Base-by-base conservation (phyloP, 805 yeast species). In the Starmerella asiatica region DNA sequence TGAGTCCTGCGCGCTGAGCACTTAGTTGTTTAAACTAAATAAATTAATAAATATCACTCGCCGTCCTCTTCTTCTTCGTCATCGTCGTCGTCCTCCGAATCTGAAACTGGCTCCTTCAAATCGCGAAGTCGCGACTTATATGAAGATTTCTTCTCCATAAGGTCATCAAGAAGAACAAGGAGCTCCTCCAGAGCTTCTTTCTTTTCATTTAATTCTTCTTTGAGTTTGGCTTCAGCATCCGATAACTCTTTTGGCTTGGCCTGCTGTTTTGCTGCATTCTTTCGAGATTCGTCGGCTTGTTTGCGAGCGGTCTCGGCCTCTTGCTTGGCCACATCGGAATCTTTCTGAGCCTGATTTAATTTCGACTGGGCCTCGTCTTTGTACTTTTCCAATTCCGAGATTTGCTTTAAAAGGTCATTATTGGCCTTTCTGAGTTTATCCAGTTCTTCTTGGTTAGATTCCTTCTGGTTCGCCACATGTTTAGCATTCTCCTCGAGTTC, bases 101-200 rank as follows among this genome's bases (percentile, higher is more conserved):
- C 88, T 35, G 82, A 74, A 4, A 84, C 75, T 1, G 69, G 76
- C 38, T 68, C 73, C 0, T 82, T 83, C 4, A 75, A 52, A 0
- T 55, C 61, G 41, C 63, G 64, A 29, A 79, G 64, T 42, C 62
- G 66, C 5, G 57, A 51, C 52, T 76, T 77, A 55, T 81, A 76
- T 45, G 65, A 65, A 23, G 66, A 62, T 42, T 73, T 73, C 47
- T 70, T 72, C 36, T 78, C 84, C 43, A 84, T 93, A 49, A 83
- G 61, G 34, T 82, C 93, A 16, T 79, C 71, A 56, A 85, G 73
- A 16, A 85, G 61, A 19, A 83, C 59, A 75, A 84, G 70, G 51
- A 84, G 57, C 46, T 82, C 93, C 50, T 84, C 94, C 9, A 75
- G 53, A 20, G 76, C 82, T 2, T 69, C 53, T 45, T 65, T 67